Base-by-base conservation (phyloP, 306 rosid species). In the Prunus kanzakura region DNA sequence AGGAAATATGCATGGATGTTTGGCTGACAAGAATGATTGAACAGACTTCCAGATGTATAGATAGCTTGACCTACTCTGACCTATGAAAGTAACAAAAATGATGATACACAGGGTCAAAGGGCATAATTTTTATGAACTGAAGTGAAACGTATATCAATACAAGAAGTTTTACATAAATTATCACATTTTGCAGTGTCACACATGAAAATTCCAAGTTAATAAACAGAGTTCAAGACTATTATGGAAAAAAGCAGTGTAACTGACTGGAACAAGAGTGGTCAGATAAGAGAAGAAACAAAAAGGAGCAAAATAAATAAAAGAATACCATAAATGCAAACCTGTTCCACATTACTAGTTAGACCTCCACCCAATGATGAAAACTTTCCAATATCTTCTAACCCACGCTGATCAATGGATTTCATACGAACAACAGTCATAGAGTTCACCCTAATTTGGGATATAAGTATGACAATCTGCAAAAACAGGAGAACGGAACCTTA, bases 1-100 rank as follows among this genome's bases (percentile, higher is more conserved):
- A 89, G 81, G 84, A 91, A 93, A 84, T 91, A 93, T 8, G 92
- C 97, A 87, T 87, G 90, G 74, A 87, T 57, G 58, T 93, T 93
- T 77, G 98, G 98, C 75, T 73, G 85, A 83, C 98, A 91, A 62
- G 98, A 91, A 84, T 93, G 98, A 89, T 93, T 93, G 85, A 91
- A 91, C 78, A 87, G 80, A 85, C 98, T 93, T 52, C 96, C 97
- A 18, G 81, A 71, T 85, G 71, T 84, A 80, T 93, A 93, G 77
- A 93, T 89, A 85, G 96, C 97, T 75, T 93, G 92, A 45, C 97
- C 98, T 83, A 88, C 96, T 84, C 84, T 87, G 78, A 89, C 89
- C 97, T 93, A 64, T 52, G 56, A 75, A 67, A 87, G 74, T 73
- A 80, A 80, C 71, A 82, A 85, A 25, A 79, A 77, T 22, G 55